Base-by-base conservation (phyloP, 352 stramenopile genomes). In the Globisporangium barbulae region DNA sequence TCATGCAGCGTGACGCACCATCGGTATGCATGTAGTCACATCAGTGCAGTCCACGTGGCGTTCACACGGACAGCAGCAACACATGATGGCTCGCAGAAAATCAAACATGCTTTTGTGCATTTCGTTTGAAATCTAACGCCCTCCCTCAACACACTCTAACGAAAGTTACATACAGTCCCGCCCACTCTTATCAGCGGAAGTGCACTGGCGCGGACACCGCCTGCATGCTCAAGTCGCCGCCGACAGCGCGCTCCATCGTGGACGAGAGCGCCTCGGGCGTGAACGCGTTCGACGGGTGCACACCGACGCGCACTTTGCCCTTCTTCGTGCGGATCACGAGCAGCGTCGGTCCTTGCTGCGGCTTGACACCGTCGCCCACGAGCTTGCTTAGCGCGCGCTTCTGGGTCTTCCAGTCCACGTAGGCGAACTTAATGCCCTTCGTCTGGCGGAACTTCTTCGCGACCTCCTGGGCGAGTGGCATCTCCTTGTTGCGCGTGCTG, bases 341-440 rank as follows among this genome's bases (percentile, higher is more conserved):
- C 68, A 94, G 49, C 8, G 72, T 67, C 4, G 85, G 77, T 13
- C 79, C 61, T 41, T 81, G 63, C 30, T 28, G 9, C 47, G 21
- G n/a, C 9, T 25, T 52, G 31, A 42, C 53, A 53, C 63, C 61
- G 0, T 59, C 35, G 17, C 67, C 74, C 10, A 88, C 31, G 21
- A 93, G 53, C 60, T 89, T 89, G 41, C 75, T 76, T 12, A 90
- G 67, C 3, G 64, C 62, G 45, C 73, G 75, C 45, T 75, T 52
- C 68, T 94, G 80, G 8, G 78, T 79, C 57, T 90, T 89, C 73
- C 72, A 86, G 68, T 92, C 79, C 22, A 94, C 83, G 57, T 81
- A 93, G 12, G 76, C 78, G n/a, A 93, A 53, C 49, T 79, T 78
- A 31, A 94, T 55, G 5, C 73, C 73, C 60, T 84, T 88, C 0